Percentiles rank a stretch among this genome's conserved stretches.
phyloP scores from a whole-genome alignment of 306 rosid species.

The Lupinus albus region DNA sequence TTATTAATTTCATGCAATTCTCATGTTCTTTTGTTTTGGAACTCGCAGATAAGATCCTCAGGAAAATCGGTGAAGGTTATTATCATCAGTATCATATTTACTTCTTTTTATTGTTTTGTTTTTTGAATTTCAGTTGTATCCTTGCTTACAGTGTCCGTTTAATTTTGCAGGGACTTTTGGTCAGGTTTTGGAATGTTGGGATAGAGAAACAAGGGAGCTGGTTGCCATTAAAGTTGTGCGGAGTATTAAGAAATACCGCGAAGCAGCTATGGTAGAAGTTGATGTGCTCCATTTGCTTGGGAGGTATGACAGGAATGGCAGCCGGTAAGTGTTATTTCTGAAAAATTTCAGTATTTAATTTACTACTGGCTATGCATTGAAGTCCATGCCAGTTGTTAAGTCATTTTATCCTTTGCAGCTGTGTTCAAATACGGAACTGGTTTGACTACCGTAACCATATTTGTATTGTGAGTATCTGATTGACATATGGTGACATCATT shows the following conservation, averaged over 20 bases:
- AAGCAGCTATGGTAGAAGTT: conserved; percentile 77
- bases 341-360: background rate
- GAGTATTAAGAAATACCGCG: conserved; percentile 68
- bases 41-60: conserved; percentile 60
- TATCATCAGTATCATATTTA: background rate
- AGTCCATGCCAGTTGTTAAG: conserved; percentile 51
- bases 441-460: conserved; percentile 91
- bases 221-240: conserved; percentile 75
- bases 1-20: background rate
- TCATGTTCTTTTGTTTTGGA: conserved; percentile 18
- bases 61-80: conserved; percentile 71
- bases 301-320: conserved; percentile 66
- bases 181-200: conserved; percentile 84
- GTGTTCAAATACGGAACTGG: conserved; percentile 90
- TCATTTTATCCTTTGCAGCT: conserved; percentile 78
- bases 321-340: conserved; percentile 50
- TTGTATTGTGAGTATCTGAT: conserved; percentile 76
- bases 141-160: background rate
- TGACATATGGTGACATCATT: conserved; percentile 62
- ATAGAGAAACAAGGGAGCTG: conserved; percentile 63
- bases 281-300: conserved; percentile 73
- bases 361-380: conserved; percentile 2
- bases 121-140: background rate
- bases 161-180: conserved; percentile 63
- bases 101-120: conserved; percentile 8